Conservation (phyloP, 495 filamentous ascomycete genomes). For the Talaromyces nanjingensis region DNA sequence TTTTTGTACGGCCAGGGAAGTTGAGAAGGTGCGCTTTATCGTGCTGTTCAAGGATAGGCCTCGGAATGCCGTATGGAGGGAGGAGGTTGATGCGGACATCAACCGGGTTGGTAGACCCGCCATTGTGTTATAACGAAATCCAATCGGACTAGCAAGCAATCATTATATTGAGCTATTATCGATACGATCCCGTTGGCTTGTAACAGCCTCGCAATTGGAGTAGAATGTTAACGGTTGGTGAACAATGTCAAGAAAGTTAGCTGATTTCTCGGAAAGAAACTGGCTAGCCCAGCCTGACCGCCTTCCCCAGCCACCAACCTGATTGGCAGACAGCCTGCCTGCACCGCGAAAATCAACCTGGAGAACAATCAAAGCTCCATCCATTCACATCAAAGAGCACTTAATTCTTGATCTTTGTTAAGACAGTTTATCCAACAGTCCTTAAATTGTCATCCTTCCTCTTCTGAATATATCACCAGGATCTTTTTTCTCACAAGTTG, state of each 20-base stretch:
- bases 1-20: constrained; percentile 28
- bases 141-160: not conserved
- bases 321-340: not conserved
- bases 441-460: not conserved
- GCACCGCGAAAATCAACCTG: constrained; percentile 4
- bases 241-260: not conserved
- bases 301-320: not conserved
- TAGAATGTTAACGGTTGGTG: not conserved
- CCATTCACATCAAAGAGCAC: not conserved
- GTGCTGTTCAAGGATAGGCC: constrained; percentile 32
- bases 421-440: not conserved
- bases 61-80: constrained; percentile 35
- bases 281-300: constrained; percentile 2
- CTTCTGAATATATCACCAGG: not conserved
- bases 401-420: not conserved
- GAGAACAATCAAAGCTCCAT: constrained; percentile 3
- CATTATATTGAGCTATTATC: not conserved
- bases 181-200: not conserved
- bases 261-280: constrained; percentile 9
- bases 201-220: not conserved
- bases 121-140: constrained; percentile 15
- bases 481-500: not conserved
- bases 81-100: constrained; percentile 30
- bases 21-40: constrained; percentile 35
- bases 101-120: constrained; percentile 25